Conservation (phyloP, 305 asterid genomes). For the Ilex paraguariensis region DNA sequence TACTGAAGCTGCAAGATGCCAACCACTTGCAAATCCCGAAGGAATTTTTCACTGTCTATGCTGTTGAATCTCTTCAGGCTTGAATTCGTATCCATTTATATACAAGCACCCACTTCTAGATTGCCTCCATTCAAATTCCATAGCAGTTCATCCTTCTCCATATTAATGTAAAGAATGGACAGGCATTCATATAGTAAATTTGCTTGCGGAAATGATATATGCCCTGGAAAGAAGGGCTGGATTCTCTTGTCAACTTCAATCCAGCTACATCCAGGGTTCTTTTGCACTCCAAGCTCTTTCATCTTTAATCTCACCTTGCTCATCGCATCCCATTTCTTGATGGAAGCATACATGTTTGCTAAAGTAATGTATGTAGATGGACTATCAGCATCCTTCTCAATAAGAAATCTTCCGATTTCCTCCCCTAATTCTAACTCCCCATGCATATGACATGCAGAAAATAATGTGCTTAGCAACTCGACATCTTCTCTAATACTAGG, state of each 20-base stretch:
- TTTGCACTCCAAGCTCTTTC: constrained; percentile 61
- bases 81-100: too few relatives aligned
- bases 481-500: constrained; percentile 29
- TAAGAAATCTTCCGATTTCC: constrained; percentile 46
- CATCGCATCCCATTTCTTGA: constrained; percentile 52
- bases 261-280: constrained; percentile 79
- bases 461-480: constrained; percentile 61
- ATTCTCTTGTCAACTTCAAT: constrained; percentile 54
- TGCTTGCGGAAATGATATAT: constrained; percentile 33
- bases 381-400: constrained; percentile 45
- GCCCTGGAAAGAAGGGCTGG: constrained; percentile 51
- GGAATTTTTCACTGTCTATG: too few relatives aligned
- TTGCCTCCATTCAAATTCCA: not conserved
- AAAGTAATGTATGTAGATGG: constrained; percentile 58
- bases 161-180: constrained; percentile 36
- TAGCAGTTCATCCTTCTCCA: constrained; percentile 42
- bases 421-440: constrained; percentile 54
- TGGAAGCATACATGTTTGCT: constrained; percentile 60
- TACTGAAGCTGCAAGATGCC: too few relatives aligned
- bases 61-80: too few relatives aligned
- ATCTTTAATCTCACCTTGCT: constrained; percentile 53
- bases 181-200: constrained; percentile 50
- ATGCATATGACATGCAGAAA: constrained; percentile 59
- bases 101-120: too few relatives aligned
- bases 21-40: too few relatives aligned